These are phyloP conservation scores for Aspergillaceae sp. DNA, from an alignment of 2,329 filamentous ascomycete genomes.

Conservation along the genomic window DNA sequence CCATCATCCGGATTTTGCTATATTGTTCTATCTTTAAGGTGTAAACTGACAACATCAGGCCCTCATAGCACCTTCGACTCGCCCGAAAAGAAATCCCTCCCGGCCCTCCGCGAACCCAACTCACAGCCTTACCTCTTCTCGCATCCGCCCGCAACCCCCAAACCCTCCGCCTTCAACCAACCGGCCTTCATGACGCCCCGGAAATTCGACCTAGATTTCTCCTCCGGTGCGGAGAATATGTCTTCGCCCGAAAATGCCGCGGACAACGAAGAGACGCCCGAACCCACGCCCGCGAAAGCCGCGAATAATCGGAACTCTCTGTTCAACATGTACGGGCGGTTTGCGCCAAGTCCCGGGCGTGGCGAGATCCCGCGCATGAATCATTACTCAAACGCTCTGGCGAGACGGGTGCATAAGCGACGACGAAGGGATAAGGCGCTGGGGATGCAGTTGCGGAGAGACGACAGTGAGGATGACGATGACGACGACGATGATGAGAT, in stretches of 20 bases:
- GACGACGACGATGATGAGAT: conserved; percentile 36
- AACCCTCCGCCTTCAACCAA: conserved; percentile 26
- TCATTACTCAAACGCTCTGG: conserved; percentile 40
- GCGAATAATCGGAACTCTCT: conserved; percentile 30
- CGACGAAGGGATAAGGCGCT: conserved; percentile 41
- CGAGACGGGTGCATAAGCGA: conserved; percentile 41
- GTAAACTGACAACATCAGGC: conserved; percentile 18
- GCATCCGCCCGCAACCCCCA: conserved; percentile 25
- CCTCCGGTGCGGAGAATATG: conserved; percentile 39
- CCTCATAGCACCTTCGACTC: conserved; percentile 36
- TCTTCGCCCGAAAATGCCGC: conserved; percentile 36
- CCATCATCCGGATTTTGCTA: not conserved
- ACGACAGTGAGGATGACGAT: conserved; percentile 33
- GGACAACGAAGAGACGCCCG: conserved; percentile 43
- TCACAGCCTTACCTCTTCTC: conserved; percentile 45
- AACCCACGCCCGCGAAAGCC: conserved; percentile 22
- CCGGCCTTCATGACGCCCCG: conserved; percentile 43
- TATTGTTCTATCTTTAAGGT: not conserved
- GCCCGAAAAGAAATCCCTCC: conserved; percentile 41
- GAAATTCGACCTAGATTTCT: conserved; percentile 40
- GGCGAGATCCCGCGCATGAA: conserved; percentile 53
- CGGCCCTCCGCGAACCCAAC: conserved; percentile 42
- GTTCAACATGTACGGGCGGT: conserved; percentile 36
- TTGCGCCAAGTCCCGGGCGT: conserved; percentile 48
- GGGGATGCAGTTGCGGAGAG: conserved; percentile 33